Base-by-base conservation (phyloP, 768 basidiomycete genomes). In the Amanita inopinata region DNA sequence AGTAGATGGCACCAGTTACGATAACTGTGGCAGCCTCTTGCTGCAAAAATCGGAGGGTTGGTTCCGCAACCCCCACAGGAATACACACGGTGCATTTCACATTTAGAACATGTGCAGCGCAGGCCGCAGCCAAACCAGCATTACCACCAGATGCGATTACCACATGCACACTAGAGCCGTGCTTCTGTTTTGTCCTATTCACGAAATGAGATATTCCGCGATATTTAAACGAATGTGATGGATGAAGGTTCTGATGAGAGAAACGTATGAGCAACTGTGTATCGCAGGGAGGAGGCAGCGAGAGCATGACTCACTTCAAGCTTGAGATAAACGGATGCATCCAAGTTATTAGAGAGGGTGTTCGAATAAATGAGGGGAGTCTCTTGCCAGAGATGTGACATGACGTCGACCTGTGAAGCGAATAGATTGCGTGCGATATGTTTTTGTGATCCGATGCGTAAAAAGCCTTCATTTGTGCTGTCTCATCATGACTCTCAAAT, bases 131-230 rank as follows among this genome's bases (percentile, higher is more conserved):
- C 10, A 85, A 62, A 1, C 78, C 84, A n/a, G 82, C 86, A 53
- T 88, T 87, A n/a, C 85, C 85, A 3, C 80, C 73, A 0, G 85
- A 88, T 0, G 85, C 83, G 38, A 79, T 74, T 32, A 86, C 63
- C 32, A 79, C 62, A 56, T 84, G 85, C 4, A 78, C 64, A 20
- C 56, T 53, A 9, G 67, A 55, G 0, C 85, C 84, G 40, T 73
- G 65, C 14, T 55, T 60, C 45, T 67, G 62, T 40, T 68, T 66
- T 14, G 71, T 72, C 22, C 66, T 62, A 50, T 74, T 70, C 2
- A 74, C 65, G 49, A 82, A 80, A 46, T 69, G 66, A 14, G 81
- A 80, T 24, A 86, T 67, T 4, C 83, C 83, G 15, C 85, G 70
- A 51, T 72, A 80, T 55, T 89, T 88, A 74, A 83, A 88, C 2